Evolutionary conservation across 257 asterid genomes (phyloP).

Genomic region (Nicotiana obtusifolia): DNA sequence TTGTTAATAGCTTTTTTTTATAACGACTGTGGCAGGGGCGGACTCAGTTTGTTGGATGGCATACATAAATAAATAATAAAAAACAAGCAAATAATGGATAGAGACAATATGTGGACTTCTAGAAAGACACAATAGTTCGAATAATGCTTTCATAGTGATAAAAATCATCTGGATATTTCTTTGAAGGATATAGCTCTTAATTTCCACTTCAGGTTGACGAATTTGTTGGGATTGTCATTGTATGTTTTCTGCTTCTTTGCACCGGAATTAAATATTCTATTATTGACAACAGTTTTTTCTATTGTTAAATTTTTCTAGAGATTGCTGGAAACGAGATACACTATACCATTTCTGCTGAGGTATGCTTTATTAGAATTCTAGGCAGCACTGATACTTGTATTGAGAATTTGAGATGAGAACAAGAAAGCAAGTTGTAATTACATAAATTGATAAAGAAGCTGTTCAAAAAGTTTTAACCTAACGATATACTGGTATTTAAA

Average conservation of each 20-base stretch:
- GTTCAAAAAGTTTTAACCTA: neutral
- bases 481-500: neutral
- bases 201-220: neutral
- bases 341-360: conserved; percentile 71
- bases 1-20: neutral
- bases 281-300: conserved; percentile 10
- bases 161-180: neutral
- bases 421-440: conserved; percentile 1
- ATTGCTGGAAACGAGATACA: conserved; percentile 41
- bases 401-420: neutral
- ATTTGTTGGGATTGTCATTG: neutral
- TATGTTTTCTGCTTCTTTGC: neutral
- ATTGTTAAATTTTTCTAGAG: conserved; percentile 33
- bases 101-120: neutral
- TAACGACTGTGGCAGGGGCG: neutral
- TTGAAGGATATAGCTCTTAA: neutral
- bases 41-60: neutral
- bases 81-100: neutral
- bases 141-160: neutral
- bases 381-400: neutral
- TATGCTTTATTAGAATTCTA: conserved; percentile 15
- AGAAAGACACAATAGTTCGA: neutral
- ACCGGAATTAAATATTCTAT: neutral
- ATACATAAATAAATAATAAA: neutral
- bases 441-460: neutral